Evolutionary conservation across 1,284 basidiomycete genomes (phyloP), one percentile per base, ranked within the genome.

Genomic region (Fomes fomentarius): DNA sequence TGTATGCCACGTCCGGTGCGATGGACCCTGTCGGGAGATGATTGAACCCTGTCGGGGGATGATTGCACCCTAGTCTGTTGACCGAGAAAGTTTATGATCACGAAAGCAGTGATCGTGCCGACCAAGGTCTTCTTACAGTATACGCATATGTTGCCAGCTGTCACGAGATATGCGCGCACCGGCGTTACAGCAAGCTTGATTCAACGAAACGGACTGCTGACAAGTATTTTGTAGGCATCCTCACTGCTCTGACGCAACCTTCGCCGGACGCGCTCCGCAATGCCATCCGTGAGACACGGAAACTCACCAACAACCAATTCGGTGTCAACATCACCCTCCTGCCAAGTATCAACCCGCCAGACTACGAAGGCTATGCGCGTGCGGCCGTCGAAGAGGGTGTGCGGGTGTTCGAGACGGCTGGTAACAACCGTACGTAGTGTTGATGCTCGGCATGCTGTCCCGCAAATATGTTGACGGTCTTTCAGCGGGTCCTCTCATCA

Each of bases 251-350:
- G 19, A 93, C 94, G 1, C 93, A 97, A 69, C 93, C 95, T 1
- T 83, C 76, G 34, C 95, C 95, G 0, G 89, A 90, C 1, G 91
- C 91, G 1, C 80, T 96, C 30, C 82, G 93, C n/a, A 69, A 75
- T 15, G 94, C 91, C n/a, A 96, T 98, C 61, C 81, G 82, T 37
- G 85, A 95, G 70, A 94, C 93, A 7, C 78, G 80, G 42, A 77
- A 76, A 42, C 70, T 87, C 45, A 93, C 90, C 0, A 72, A 76
- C 46, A 91, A 92, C 61, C 86, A 85, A 11, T 94, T 50, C 34
- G 96, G 92, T 24, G 95, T 97, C 56, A 98, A 98, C 71, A 85
- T 97, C 63, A 97, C 96, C 0, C 75, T 98, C 12, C 77, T 97
- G 21, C 95, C 96, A 0, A 85, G 84, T 25, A 97, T 98, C 66